Evolutionary conservation across 805 yeast genomes (phyloP), one percentile per base, ranked within the genome.

Genomic region (Teunomyces pallodes): DNA sequence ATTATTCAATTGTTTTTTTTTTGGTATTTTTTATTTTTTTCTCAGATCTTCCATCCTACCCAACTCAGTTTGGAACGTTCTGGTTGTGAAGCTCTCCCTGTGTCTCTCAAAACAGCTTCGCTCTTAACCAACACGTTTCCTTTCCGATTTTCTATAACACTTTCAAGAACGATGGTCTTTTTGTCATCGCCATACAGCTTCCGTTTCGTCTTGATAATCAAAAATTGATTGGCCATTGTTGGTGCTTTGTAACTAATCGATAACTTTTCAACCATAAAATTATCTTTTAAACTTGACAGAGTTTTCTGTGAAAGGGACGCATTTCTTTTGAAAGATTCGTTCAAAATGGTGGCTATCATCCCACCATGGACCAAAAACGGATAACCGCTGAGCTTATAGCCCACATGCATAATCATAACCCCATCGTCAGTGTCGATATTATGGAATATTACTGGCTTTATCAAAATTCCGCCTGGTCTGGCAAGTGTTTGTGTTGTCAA

Each of bases 291-390:
- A 55, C 58, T 57, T 3, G 66, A 70, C 56, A 57, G 29, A 48
- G 71, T 58, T 52, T 60, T 31, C 51, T 55, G 45, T 47, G 72
- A 61, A 36, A 84, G 68, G 1, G 74, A 65, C 2, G 75, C 81
- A 48, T 76, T 71, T 45, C 84, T 75, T 54, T 83, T 83, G 68
- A 84, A 77, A 5, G 86, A 76, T 55, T 90, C 96, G 59, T 89
- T 94, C 46, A 90, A 68, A 1, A 90, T 69, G 0, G 95, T 84
- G 7, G 91, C 95, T 28, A 90, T 62, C 27, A 91, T 80, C 0
- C 97, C 97, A 3, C 97, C 97, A 61, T 90, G 97, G 2, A 89
- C 78, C 14, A 91, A 67, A 56, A 88, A 84, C 2, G 97, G 97
- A 61, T 86, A 90, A 0, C 97, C 97, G 38, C 92, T 83, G 16